Conservation (phyloP, 2,329 filamentous ascomycete genomes). For the Blumeriella jaapii region DNA sequence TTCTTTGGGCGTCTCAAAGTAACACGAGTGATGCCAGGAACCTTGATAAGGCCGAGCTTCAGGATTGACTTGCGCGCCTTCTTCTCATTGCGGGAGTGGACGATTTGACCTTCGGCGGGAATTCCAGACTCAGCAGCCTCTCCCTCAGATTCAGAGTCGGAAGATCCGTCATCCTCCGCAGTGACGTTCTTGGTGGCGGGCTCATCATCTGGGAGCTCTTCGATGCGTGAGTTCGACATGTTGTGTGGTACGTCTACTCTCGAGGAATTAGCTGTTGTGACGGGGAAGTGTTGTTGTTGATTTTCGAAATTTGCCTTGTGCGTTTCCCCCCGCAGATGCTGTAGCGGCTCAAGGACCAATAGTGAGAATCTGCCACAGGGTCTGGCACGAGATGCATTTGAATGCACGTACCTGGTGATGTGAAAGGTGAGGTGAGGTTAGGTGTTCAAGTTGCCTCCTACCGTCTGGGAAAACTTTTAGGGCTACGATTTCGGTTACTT, state of each 20-base stretch:
- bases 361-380: background rate
- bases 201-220: constrained; percentile 92
- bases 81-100: constrained; percentile 99
- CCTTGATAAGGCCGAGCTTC: constrained; percentile 93
- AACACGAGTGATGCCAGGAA: constrained; percentile 95
- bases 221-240: constrained; percentile 97
- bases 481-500: constrained; percentile 20
- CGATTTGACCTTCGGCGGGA: constrained; percentile 75
- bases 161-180: constrained; percentile 59
- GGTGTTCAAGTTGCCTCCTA: constrained; percentile 4
- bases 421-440: constrained; percentile 6
- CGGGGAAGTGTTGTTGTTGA: constrained; percentile 9
- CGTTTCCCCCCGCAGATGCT: constrained; percentile 7
- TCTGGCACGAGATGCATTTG: background rate
- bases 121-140: constrained; percentile 54
- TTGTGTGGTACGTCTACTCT: constrained; percentile 34
- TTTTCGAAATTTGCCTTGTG: constrained; percentile 22
- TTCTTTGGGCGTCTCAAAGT: constrained; percentile 98
- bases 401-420: constrained; percentile 13
- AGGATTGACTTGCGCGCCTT: constrained; percentile 99
- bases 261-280: constrained; percentile 21
- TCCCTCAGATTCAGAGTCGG: constrained; percentile 63
- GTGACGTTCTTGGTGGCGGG: constrained; percentile 63
- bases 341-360: background rate
- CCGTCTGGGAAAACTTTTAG: constrained; percentile 11